phyloP scores from a whole-genome alignment of 2,329 filamentous ascomycete species.

The Onygenales sp. region DNA sequence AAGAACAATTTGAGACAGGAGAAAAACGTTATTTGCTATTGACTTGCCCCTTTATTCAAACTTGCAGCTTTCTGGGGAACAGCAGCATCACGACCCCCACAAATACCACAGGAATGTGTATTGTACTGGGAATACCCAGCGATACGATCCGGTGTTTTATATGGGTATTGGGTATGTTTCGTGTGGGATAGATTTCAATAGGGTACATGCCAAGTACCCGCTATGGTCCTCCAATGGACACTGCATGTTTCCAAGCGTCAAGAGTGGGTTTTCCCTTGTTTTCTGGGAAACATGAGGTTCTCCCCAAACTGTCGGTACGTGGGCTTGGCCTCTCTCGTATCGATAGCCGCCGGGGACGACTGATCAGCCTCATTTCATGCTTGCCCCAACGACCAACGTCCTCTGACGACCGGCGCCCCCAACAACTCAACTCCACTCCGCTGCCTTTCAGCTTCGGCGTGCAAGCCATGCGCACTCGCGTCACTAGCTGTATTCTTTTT shows the following conservation, averaged over 20 bases:
- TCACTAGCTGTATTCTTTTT: not conserved
- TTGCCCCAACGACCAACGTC: not conserved
- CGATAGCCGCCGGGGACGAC: not conserved
- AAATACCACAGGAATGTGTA: not conserved
- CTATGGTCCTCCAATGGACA: not conserved
- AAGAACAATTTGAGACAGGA: no score
- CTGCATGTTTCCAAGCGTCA: not conserved
- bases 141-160: not conserved
- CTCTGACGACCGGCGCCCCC: no score
- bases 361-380: not conserved
- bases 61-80: no score
- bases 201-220: not conserved
- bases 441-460: not conserved
- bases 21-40: no score
- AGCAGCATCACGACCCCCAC: no score
- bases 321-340: conserved; percentile 3
- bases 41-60: no score
- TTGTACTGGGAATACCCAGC: not conserved
- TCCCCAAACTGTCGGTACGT: conserved; percentile 11
- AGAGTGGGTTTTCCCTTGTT: not conserved
- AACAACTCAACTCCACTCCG: no score
- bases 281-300: not conserved
- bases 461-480: not conserved
- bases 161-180: not conserved
- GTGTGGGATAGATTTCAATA: not conserved